Evolutionary conservation across 192 early-diverging fungal species (phyloP), one percentile per base, ranked within the genome.

Genomic region (Chytriomyces sp.): DNA sequence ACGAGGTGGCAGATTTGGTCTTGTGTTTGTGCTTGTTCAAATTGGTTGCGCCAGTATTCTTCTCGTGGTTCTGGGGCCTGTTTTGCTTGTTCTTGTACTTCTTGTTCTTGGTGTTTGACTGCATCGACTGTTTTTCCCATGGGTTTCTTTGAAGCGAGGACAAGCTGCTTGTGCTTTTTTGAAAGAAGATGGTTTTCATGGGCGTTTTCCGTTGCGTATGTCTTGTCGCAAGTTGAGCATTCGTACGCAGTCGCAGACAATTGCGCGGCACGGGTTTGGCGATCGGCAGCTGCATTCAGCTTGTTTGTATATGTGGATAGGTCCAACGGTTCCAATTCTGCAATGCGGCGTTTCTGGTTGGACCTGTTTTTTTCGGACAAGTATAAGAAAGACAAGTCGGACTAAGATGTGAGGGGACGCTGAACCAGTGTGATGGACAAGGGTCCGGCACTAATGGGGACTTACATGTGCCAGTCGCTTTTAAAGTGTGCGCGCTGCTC

Each of bases 271-370:
- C 20, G 57, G 16, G 57, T 20, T n/a, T 16, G 18, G 20, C 20
- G 16, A 16, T 59, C 57, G 16, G 16, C 18, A 20, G 18, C 57
- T 16, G 57, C 57, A n/a, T 59, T 16, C 1, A 59, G 18, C 57
- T 20, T 59, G 57, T n/a, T 16, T 16, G 18, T 59, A 5, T n/a
- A 59, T 53, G 18, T 11, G 49, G 61, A 66, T 7, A 84, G 84
- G 3, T 86, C 82, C 48, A 97, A 88, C 43, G 94, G 90, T 0
- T 91, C 91, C 18, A 96, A 83, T 24, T 90, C 91, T 9, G 90
- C 94, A 47, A 97, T 91, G 72, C 95, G 96, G 77, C 96, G 90
- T 87, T 97, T 97, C 44, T 96, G 81, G 81, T 97, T 97, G 35
- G 35, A 35, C 35, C 35, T 35, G 35, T 35, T 35, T 0, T 0